Conservation (phyloP, 208 protist genomes). For the Acanthamoeba castellanii region DNA sequence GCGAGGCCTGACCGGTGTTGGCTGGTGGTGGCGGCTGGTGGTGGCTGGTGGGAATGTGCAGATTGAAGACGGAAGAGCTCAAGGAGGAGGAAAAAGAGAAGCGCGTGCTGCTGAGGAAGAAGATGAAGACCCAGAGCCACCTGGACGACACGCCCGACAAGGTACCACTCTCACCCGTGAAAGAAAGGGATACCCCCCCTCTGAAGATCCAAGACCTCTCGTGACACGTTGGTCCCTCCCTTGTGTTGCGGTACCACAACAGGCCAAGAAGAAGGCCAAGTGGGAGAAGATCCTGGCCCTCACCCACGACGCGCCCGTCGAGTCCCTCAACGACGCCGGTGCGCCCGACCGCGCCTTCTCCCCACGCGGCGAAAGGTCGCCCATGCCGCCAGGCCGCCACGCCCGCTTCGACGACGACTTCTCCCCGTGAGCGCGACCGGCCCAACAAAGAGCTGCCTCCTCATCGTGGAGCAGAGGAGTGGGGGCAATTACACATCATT, state of each 20-base stretch:
- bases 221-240: too few species aligned
- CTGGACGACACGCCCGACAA: constrained; percentile 9
- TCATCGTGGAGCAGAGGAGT: too few species aligned
- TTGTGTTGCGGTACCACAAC: too few species aligned
- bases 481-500: too few species aligned
- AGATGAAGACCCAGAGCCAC: constrained; percentile 22
- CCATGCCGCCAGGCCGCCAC: neutral
- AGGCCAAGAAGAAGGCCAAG: constrained; percentile 35
- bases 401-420: constrained; percentile 15
- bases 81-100: constrained; percentile 31
- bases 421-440: neutral
- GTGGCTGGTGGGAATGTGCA: neutral
- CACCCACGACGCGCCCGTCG: neutral
- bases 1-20: too few species aligned
- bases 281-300: constrained; percentile 30
- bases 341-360: neutral
- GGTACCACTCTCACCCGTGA: neutral
- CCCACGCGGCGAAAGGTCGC: constrained; percentile 1
- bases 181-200: too few species aligned
- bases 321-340: constrained; percentile 11
- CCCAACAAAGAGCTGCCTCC: too few species aligned
- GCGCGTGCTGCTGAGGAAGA: neutral
- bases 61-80: neutral
- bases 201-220: too few species aligned
- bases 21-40: too few species aligned